phyloP scores from a whole-genome alignment of 2,329 filamentous ascomycete genomes.

The Verticillium tricorpus region DNA sequence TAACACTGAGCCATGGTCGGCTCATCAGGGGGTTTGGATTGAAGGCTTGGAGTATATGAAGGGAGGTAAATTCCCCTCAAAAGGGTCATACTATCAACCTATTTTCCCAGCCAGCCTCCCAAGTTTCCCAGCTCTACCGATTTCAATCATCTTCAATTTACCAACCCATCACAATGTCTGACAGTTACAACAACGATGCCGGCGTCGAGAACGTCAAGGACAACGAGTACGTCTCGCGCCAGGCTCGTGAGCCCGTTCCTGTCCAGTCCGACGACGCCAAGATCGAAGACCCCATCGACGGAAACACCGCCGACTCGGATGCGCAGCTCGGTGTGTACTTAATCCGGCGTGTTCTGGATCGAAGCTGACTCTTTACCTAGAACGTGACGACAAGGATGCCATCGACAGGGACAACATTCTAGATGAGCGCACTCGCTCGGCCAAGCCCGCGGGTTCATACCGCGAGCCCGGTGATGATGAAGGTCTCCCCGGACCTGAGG shows the following conservation, averaged over 20 bases:
- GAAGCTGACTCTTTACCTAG: constrained; percentile 14
- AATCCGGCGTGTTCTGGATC: rapidly evolving
- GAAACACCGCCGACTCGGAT: constrained; percentile 24
- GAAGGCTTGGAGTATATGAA: constrained; percentile 5
- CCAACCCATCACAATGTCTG: constrained; percentile 5
- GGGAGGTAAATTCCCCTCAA: too few relatives aligned
- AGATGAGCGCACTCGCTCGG: constrained; percentile 26
- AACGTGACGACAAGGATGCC: constrained; percentile 29
- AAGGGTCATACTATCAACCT: too few relatives aligned
- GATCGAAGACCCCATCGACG: constrained; percentile 28
- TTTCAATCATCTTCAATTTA: neutral
- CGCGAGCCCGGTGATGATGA: constrained; percentile 29
- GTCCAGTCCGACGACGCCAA: constrained; percentile 26
- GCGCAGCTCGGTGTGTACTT: constrained; percentile 25
- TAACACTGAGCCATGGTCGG: neutral
- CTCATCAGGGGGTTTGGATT: neutral
- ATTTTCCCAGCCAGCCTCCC: too few relatives aligned
- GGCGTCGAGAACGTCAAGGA: constrained; percentile 3
- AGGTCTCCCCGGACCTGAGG: constrained; percentile 1
- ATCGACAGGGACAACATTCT: constrained; percentile 33
- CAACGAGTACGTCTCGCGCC: constrained; percentile 26
- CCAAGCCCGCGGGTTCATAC: constrained; percentile 21
- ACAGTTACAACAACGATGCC: constrained; percentile 4
- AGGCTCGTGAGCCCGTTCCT: constrained; percentile 23
- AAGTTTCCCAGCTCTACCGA: too few relatives aligned